A percentile compares a stretch with the other conserved stretches of the same genome.
These are phyloP conservation scores for Sarocladiaceae sp. DNA, from an alignment of 2,329 filamentous ascomycete genomes.

Conservation along the genomic window DNA sequence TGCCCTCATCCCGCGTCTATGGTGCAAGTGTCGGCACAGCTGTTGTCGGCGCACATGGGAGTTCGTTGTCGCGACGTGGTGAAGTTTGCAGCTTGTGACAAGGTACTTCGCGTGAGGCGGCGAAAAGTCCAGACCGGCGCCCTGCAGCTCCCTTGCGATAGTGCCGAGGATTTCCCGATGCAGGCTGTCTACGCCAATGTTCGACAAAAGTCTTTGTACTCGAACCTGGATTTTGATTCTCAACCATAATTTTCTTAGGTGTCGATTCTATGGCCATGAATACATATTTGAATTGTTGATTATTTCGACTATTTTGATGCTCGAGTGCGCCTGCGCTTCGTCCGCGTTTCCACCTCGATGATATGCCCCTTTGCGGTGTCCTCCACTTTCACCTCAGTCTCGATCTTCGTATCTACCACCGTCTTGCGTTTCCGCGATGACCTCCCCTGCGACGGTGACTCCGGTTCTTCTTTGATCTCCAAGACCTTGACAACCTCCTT, in stretches of 20 bases:
- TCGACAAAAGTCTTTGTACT: too few relatives aligned
- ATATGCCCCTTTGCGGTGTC: slow-evolving; percentile 17
- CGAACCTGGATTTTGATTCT: too few relatives aligned
- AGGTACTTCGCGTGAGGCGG: slow-evolving; percentile 20
- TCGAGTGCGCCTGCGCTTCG: slow-evolving; percentile 23
- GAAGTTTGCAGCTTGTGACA: slow-evolving; percentile 21
- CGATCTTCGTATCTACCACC: slow-evolving; percentile 13
- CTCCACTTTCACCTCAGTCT: slow-evolving; percentile 16
- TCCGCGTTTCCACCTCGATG: slow-evolving; percentile 6
- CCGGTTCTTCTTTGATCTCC: slow-evolving; percentile 23
- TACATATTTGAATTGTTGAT: neutral
- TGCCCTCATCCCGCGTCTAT: slow-evolving; percentile 37
- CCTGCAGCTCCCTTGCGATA: neutral
- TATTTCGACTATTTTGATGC: neutral
- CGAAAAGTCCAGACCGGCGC: slow-evolving; percentile 22
- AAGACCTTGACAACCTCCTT: slow-evolving; percentile 21
- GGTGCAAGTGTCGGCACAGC: slow-evolving; percentile 27
- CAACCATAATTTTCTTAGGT: too few relatives aligned
- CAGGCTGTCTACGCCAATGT: too few relatives aligned
- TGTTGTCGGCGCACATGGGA: slow-evolving; percentile 31
- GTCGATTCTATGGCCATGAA: neutral
- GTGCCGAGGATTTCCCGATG: slow-evolving; percentile 27
- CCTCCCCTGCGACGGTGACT: slow-evolving; percentile 1
- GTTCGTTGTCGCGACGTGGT: slow-evolving; percentile 14
- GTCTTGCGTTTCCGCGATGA: slow-evolving; percentile 17